Conservation (phyloP, 1,139 yeast species). For the Candida tetrigidarum region DNA sequence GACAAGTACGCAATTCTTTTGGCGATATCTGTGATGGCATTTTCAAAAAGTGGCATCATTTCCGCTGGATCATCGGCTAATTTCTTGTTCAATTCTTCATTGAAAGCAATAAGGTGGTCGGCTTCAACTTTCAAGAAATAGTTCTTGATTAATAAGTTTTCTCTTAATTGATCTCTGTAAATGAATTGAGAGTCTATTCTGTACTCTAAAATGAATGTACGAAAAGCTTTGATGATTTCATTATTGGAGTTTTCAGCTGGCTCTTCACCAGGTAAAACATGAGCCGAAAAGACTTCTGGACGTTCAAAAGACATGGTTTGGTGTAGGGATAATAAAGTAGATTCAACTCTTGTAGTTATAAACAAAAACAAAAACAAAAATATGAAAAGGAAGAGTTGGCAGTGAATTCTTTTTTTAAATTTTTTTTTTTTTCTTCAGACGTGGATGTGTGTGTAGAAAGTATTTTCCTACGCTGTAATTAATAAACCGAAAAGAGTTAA, state of each 20-base stretch:
- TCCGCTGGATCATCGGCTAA: slow-evolving; percentile 88
- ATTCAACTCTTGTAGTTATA: too few species aligned
- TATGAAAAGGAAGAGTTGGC: not conserved
- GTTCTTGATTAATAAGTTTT: slow-evolving; percentile 78
- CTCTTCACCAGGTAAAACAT: slow-evolving; percentile 83
- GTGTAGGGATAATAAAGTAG: too few species aligned
- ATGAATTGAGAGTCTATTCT: slow-evolving; percentile 81
- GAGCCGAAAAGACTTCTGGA: slow-evolving; percentile 80
- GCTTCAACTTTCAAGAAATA: slow-evolving; percentile 77
- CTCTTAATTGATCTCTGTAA: slow-evolving; percentile 91
- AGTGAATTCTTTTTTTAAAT: not conserved
- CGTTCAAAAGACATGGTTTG: slow-evolving; percentile 71
- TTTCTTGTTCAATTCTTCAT: slow-evolving; percentile 86
- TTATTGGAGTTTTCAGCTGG: slow-evolving; percentile 70
- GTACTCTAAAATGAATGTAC: slow-evolving; percentile 82
- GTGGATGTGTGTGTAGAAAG: not conserved
- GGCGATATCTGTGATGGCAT: slow-evolving; percentile 90
- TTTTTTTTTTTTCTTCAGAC: not conserved
- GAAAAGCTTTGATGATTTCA: slow-evolving; percentile 80
- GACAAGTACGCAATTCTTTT: slow-evolving; percentile 71
- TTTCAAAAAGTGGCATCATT: slow-evolving; percentile 86
- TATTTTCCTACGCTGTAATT: slow-evolving; percentile 1
- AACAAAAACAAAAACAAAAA: too few species aligned
- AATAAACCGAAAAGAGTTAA: slow-evolving; percentile 4
- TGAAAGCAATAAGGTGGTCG: slow-evolving; percentile 85